These are phyloP conservation scores for Ogataea dorogensis DNA, from an alignment of 805 yeast genomes.

Conservation along the genomic window DNA sequence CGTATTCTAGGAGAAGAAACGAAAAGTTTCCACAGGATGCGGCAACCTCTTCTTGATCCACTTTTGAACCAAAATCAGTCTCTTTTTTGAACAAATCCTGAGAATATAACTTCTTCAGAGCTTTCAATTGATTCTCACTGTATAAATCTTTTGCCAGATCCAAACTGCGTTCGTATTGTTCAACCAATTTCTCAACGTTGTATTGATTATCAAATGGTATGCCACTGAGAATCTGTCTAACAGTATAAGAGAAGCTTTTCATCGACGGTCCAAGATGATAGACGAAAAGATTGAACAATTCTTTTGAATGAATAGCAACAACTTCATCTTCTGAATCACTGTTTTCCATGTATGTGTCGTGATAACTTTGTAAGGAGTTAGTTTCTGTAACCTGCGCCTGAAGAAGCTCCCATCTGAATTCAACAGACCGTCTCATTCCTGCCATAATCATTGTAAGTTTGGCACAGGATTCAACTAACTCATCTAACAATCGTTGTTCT, in stretches of 20 bases:
- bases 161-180: constrained; percentile 47
- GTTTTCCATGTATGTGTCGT: constrained; percentile 7
- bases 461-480: constrained; percentile 51
- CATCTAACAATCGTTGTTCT: constrained; percentile 45
- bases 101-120: constrained; percentile 57
- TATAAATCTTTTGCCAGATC: constrained; percentile 53
- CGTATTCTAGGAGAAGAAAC: constrained; percentile 58
- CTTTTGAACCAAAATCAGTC: constrained; percentile 39
- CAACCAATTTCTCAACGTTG: constrained; percentile 38
- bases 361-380: constrained; percentile 15
- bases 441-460: constrained; percentile 56
- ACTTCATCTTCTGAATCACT: constrained; percentile 30
- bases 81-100: constrained; percentile 49
- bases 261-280: constrained; percentile 71
- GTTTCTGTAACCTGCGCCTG: constrained; percentile 22
- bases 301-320: constrained; percentile 33
- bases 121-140: constrained; percentile 52
- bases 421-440: constrained; percentile 66
- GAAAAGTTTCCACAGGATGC: constrained; percentile 84
- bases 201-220: constrained; percentile 50
- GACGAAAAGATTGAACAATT: constrained; percentile 65
- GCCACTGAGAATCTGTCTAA: constrained; percentile 57
- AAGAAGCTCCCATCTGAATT: constrained; percentile 60
- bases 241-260: constrained; percentile 61
- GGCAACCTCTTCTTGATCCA: constrained; percentile 76